Evolutionary conservation across 2,329 filamentous ascomycete species (phyloP), one percentile per base, ranked within the genome.

Genomic region (Venturia aucupariae): DNA sequence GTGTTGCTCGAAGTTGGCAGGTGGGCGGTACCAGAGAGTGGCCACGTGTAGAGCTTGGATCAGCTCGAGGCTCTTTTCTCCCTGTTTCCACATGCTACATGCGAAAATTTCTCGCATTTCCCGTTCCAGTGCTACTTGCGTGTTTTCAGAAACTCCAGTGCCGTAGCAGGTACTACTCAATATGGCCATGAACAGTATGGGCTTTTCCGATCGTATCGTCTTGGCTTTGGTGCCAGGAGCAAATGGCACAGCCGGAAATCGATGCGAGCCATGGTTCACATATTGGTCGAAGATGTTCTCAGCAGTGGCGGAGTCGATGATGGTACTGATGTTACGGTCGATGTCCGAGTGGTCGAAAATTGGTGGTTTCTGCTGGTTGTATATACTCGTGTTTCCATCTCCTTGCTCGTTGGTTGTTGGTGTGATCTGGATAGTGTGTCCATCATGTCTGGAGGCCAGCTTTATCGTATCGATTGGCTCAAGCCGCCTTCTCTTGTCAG

Each of bases 21-120:
- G 91, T 19, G 90, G 90, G 73, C 86, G 86, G 73, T 96, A 95
- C 90, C 91, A 96, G 24, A 92, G 83, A n/a, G 87, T 85, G 7
- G 85, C 81, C 3, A 96, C 79, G 65, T 90, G 82, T 48, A 96
- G 77, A 1, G 90, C 84, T 75, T 96, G 92, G 10, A 95, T 85
- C 7, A 96, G 79, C 74, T 96, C 92, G 22, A 96, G 76, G 42
- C 84, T 90, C 78, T 95, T 96, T 69, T 91, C 86, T 15, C 90
- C 90, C 7, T 84, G 83, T 38, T 91, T 79, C 68, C 94, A 83
- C 48, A 93, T 82, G 68, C 85, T 86, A 55, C 94, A 87, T 2
- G 89, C 90, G 64, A 94, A 83, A 13, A 86, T 79, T 67, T 86
- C 84, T 77, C 91, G 88, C 64, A 91, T 76, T 69, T 94, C 86